phyloP scores from a whole-genome alignment of 2,329 filamentous ascomycete species.

The Pseudonectria foliicola region DNA sequence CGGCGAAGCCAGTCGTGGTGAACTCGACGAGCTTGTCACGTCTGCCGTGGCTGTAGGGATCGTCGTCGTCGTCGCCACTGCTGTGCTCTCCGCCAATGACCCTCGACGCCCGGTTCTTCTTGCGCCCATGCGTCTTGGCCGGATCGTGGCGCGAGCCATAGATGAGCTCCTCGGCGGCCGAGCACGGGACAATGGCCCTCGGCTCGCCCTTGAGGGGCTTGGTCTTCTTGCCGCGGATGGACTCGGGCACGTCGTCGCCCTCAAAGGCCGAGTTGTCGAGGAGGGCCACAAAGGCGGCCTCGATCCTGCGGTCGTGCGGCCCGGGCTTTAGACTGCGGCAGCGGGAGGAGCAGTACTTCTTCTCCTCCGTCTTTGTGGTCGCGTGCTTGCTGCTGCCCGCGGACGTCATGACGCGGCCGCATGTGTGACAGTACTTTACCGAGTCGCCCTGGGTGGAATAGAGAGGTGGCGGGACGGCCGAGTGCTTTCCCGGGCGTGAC shows the following conservation, averaged over 20 bases:
- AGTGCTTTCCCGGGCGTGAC: no score
- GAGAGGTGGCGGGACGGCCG: no score
- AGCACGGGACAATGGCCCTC: conserved; percentile 7
- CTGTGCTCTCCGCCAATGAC: not conserved
- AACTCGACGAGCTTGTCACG: conserved; percentile 33
- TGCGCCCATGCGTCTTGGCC: no score
- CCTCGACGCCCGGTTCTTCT: conserved; percentile 1
- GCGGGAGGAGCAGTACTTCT: conserved; percentile 50
- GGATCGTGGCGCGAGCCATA: conserved; percentile 5
- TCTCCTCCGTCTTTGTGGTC: no score
- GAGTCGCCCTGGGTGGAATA: not conserved
- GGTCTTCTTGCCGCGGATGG: conserved; percentile 1
- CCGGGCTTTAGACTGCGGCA: conserved; percentile 46
- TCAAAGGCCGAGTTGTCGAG: conserved; percentile 12
- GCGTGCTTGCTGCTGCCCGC: no score
- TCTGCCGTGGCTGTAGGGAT: conserved; percentile 15
- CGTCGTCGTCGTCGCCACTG: conserved; percentile 1
- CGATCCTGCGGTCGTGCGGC: conserved; percentile 43
- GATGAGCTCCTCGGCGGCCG: conserved; percentile 8
- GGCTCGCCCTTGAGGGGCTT: conserved; percentile 28
- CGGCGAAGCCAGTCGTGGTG: conserved; percentile 31
- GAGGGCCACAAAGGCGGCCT: conserved; percentile 37
- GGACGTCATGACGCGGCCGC: no score
- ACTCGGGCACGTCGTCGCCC: conserved; percentile 16
- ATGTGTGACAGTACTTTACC: not conserved